Base-by-base conservation (phyloP, 257 asterid species). In the Phtheirospermum japonicum region DNA sequence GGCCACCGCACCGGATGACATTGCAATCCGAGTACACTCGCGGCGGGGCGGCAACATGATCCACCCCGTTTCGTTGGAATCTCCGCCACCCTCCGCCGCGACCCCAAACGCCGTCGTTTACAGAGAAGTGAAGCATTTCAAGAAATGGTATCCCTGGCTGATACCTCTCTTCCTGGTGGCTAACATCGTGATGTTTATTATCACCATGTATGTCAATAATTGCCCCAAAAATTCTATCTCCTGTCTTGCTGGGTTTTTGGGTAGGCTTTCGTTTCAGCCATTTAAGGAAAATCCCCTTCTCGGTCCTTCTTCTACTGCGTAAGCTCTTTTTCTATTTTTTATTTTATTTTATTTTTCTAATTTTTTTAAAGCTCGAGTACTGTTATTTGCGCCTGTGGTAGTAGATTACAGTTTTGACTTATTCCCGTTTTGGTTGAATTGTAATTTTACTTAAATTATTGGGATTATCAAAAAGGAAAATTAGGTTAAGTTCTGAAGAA, bases 261-360 rank as follows among this genome's bases (percentile, higher is more conserved):
- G 97, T 7, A 76, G 97, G 72, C 74, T 90, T 30, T 88, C 97
- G 0, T 90, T 90, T 80, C 96, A 90, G 85, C 96, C 97, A 2
- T 79, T 90, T 52, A 83, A 79, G 64, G 97, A 90, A 56, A 87
- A 87, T 64, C 96, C 90, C 56, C 93, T 90, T 53, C 95, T 90
- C 36, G 97, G 97, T 7, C 96, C 97, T 71, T 90, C 97, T 58
- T 83, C 97, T 61, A 40, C 81, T 1, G 72, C 97, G 97, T 90
- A 77, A 70, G 80, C 66, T 19, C 72, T 63, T 59, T 69, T 62
- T 42, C n/a, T n/a, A n/a, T 28, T 36, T 31, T 20, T 12, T 16
- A 5, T 11, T 6, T 17, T 56, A 49, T 7, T 19, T 19, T 7
- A 36, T 6, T 43, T 51, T 69, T 48, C 4, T 53, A n/a, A 1